Percentiles rank a stretch among this genome's conserved stretches.
phyloP scores from a whole-genome alignment of 2,329 filamentous ascomycete species.

The Pseudogymnoascus sp. region DNA sequence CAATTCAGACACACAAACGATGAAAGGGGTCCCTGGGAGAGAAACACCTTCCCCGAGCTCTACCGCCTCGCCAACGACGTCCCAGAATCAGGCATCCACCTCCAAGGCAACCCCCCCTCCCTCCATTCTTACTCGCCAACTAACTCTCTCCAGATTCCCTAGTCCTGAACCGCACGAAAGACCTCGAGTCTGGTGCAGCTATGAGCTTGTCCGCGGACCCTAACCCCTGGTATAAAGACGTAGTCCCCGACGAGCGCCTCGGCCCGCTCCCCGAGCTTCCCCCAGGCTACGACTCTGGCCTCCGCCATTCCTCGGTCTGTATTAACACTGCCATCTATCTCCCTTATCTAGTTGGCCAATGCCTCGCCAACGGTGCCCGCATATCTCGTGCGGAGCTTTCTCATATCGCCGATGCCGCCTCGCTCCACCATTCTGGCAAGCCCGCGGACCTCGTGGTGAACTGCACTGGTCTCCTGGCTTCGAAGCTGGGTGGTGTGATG shows the following conservation, averaged over 20 bases:
- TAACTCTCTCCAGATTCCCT: constrained; percentile 35
- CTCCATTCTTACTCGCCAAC: not conserved
- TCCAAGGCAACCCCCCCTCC: constrained; percentile 48
- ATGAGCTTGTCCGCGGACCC: constrained; percentile 61
- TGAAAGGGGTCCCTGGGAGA: constrained; percentile 46
- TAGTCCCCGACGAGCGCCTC: constrained; percentile 65
- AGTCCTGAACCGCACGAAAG: constrained; percentile 52
- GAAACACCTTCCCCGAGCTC: constrained; percentile 58
- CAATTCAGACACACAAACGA: constrained; percentile 13
- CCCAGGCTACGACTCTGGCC: constrained; percentile 62
- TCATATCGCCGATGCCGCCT: constrained; percentile 68
- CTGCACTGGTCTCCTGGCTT: constrained; percentile 72
- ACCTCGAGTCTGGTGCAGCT: constrained; percentile 46
- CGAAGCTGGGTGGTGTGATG: constrained; percentile 71
- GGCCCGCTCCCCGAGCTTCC: constrained; percentile 54
- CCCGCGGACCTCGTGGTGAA: constrained; percentile 70
- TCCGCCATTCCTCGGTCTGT: constrained; percentile 75
- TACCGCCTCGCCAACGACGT: constrained; percentile 54
- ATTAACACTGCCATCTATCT: constrained; percentile 89
- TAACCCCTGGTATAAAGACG: constrained; percentile 66
- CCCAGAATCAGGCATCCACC: constrained; percentile 74
- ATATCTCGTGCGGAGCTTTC: constrained; percentile 56
- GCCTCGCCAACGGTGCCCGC: constrained; percentile 63
- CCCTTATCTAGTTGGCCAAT: constrained; percentile 76
- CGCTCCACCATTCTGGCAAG: constrained; percentile 50